Base-by-base conservation (phyloP, 257 asterid genomes). In the Solanum sparsipilum region DNA sequence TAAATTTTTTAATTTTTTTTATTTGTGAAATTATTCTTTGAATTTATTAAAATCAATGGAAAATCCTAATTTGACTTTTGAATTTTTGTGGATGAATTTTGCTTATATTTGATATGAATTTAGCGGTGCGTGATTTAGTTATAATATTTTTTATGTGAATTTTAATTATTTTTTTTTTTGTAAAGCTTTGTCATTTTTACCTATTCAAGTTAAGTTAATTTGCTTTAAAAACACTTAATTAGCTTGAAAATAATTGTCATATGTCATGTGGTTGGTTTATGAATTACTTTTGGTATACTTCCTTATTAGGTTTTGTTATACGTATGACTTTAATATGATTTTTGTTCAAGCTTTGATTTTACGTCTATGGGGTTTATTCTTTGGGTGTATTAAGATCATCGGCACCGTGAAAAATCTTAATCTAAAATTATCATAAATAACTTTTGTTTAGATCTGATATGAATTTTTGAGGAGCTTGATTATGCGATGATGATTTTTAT, bases 11-110 rank as follows among this genome's bases (percentile, higher is more conserved):
- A n/a, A 13, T 10, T 32, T n/a, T 3, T 18, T 31, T 71, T 41
- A 18, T 18, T 7, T 3, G 15, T 18, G 48, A 35, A 12, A 38
- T 7, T 60, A 13, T 16, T 4, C 18, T 6, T 29, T 74, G 71
- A 36, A 72, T 90, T 70, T 29, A 70, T 73, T 1, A 29, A 27
- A 60, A 38, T 74, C 20, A 35, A 56, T 20, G 67, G 38, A 73
- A 91, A 94, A 93, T 95, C 96, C 95, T 94, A 93, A 92, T 52
- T 92, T 56, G 52, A 73, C 86, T 56, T 89, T 15, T 58, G 86
- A 85, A n/a, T n/a, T n/a, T n/a, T n/a, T n/a, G n/a, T n/a, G n/a
- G n/a, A n/a, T n/a, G n/a, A n/a, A n/a, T n/a, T n/a, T n/a, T n/a
- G n/a, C n/a, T 74, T 38, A 36, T 8, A 36, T 46, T 12, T 41